phyloP scores from a whole-genome alignment of 2,329 filamentous ascomycete genomes.

The Rhinocladiella mackenziei region DNA sequence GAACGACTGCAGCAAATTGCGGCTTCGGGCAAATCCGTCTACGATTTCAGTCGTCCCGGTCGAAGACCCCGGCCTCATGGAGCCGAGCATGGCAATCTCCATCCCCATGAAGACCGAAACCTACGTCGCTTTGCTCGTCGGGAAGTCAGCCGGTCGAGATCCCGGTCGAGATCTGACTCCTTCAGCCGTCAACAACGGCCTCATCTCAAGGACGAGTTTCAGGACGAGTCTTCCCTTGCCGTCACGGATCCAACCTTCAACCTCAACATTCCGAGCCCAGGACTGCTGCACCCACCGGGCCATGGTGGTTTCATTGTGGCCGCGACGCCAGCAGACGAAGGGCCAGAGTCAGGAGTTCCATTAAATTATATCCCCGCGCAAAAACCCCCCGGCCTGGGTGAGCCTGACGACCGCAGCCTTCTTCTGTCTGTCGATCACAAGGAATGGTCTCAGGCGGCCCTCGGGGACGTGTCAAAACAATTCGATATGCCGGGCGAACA shows the following conservation, averaged over 20 bases:
- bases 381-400: constrained; percentile 2
- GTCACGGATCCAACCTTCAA: constrained; percentile 18
- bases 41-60: constrained; percentile 25
- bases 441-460: constrained; percentile 4
- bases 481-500: constrained; percentile 5
- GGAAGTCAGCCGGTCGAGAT: constrained; percentile 26
- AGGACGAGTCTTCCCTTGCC: constrained; percentile 2
- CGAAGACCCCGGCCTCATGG: constrained; percentile 23
- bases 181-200: constrained; percentile 13
- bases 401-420: constrained; percentile 1
- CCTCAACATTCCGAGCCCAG: constrained; percentile 13
- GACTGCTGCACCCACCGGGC: constrained; percentile 12
- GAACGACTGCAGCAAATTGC: constrained; percentile 26
- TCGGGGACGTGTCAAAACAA: constrained; percentile 2
- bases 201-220: constrained; percentile 16
- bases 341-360: constrained; percentile 10
- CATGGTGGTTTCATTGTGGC: constrained; percentile 9
- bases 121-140: constrained; percentile 27
- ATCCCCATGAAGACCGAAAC: constrained; percentile 27
- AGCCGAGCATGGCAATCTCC: constrained; percentile 20
- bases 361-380: constrained; percentile 9
- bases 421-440: constrained; percentile 10
- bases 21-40: constrained; percentile 22
- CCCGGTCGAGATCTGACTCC: constrained; percentile 22
- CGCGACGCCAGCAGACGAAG: constrained; percentile 4